Evolutionary conservation across 305 asterid genomes (phyloP).

Genomic region (Solanum chacoense): DNA sequence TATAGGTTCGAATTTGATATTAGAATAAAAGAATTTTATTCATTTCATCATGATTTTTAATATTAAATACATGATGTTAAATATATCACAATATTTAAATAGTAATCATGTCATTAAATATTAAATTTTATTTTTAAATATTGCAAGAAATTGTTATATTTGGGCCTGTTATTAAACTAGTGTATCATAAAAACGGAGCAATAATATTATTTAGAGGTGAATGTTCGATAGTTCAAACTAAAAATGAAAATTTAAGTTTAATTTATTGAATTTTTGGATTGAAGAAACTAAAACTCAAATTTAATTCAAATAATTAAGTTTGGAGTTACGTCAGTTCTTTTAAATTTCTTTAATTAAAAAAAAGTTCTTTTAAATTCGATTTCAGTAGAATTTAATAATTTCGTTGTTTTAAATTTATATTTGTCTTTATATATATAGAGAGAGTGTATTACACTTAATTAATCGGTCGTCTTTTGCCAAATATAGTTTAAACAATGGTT

Average conservation of each 20-base stretch:
- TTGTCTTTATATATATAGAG: not conserved
- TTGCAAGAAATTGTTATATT: not conserved
- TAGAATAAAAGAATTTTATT: not conserved
- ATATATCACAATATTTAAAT: not conserved
- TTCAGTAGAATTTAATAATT: not conserved
- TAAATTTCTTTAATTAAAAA: too few species aligned
- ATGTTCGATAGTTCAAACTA: not conserved
- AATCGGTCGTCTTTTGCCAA: not conserved
- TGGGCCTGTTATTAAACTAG: not conserved
- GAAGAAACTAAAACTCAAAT: not conserved
- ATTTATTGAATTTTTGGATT: not conserved
- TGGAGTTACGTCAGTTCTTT: rapidly evolving
- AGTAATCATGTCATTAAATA: not conserved
- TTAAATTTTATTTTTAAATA: not conserved
- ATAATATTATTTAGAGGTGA: not conserved
- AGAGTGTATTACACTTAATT: not conserved
- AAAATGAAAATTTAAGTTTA: not conserved
- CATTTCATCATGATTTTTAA: not conserved
- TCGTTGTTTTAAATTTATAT: too few species aligned
- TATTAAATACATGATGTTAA: not conserved
- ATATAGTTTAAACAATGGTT: not conserved
- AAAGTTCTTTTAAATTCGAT: too few species aligned
- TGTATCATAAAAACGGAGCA: not conserved
- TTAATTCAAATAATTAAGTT: too few species aligned
- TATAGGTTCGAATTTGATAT: not conserved